Conservation (phyloP, 441 rosid genomes). For the Mallotus japonicus region DNA sequence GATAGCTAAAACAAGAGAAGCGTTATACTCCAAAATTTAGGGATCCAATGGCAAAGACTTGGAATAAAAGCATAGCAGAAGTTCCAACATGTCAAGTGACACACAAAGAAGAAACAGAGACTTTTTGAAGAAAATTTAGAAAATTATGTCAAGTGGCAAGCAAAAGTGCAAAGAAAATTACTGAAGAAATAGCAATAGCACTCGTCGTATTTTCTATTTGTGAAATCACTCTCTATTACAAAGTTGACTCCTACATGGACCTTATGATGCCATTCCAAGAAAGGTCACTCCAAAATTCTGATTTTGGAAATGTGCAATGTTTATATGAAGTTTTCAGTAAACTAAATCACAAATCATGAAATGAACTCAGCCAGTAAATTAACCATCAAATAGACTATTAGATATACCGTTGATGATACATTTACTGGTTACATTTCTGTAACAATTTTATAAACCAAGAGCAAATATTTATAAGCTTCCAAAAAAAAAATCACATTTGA, state of each 20-base stretch:
- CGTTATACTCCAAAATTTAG: neutral
- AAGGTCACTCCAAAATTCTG: neutral
- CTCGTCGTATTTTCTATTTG: neutral
- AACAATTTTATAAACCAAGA: neutral
- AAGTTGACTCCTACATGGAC: neutral
- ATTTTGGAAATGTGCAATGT: neutral
- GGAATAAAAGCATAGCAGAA: neutral
- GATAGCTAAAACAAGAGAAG: constrained; percentile 1
- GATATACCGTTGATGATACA: neutral
- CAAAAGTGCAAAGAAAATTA: neutral
- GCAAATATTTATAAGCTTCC: neutral
- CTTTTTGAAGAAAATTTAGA: neutral
- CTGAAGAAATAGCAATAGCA: neutral
- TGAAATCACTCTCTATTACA: neutral
- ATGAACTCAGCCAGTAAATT: neutral
- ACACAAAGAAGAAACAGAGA: no score
- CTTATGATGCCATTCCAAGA: neutral
- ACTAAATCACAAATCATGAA: neutral
- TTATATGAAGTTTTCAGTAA: neutral
- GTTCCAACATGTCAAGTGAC: neutral
- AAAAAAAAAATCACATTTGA: neutral
- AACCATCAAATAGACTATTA: neutral
- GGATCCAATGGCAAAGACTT: constrained; percentile 1
- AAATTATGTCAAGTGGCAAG: neutral
- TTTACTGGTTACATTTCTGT: neutral